These are phyloP conservation scores for Ascochyta pisi DNA, from an alignment of 2,329 filamentous ascomycete species.

Conservation along the genomic window DNA sequence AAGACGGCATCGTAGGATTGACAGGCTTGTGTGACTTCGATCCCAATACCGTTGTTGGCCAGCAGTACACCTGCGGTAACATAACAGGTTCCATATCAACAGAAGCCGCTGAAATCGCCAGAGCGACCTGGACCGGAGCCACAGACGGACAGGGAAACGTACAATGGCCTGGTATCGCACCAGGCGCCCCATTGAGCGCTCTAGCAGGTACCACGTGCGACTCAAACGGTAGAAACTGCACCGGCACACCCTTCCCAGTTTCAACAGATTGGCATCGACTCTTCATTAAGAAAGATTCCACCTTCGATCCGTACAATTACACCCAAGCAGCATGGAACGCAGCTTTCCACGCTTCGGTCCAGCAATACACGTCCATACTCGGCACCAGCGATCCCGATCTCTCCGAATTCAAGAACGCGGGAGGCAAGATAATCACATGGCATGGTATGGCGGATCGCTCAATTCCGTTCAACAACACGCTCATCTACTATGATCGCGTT, in stretches of 20 bases:
- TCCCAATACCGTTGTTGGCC: constrained; percentile 14
- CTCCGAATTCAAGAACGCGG: constrained; percentile 22
- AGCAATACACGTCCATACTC: constrained; percentile 25
- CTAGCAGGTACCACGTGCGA: constrained; percentile 15
- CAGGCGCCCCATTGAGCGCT: background rate
- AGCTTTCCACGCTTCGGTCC: constrained; percentile 11
- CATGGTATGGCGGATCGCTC: constrained; percentile 29
- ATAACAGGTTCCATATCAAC: constrained; percentile 1
- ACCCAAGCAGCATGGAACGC: constrained; percentile 3
- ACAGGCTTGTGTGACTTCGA: constrained; percentile 32
- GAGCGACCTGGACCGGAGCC: constrained; percentile 22
- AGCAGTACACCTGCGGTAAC: constrained; percentile 4
- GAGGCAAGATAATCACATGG: constrained; percentile 33
- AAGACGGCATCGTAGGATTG: constrained; percentile 30
- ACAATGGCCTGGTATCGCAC: constrained; percentile 2
- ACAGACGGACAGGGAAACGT: constrained; percentile 13
- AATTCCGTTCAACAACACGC: constrained; percentile 16
- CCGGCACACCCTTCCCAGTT: background rate
- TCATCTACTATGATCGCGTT: constrained; percentile 24
- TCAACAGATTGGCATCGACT: constrained; percentile 18
- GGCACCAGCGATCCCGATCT: constrained; percentile 26
- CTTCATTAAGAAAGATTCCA: constrained; percentile 24
- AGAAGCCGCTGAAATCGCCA: constrained; percentile 7
- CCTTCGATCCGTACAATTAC: constrained; percentile 6
- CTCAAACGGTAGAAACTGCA: constrained; percentile 16